phyloP scores from a whole-genome alignment of 2,329 filamentous ascomycete species.

The Zasmidium citrigriseum region DNA sequence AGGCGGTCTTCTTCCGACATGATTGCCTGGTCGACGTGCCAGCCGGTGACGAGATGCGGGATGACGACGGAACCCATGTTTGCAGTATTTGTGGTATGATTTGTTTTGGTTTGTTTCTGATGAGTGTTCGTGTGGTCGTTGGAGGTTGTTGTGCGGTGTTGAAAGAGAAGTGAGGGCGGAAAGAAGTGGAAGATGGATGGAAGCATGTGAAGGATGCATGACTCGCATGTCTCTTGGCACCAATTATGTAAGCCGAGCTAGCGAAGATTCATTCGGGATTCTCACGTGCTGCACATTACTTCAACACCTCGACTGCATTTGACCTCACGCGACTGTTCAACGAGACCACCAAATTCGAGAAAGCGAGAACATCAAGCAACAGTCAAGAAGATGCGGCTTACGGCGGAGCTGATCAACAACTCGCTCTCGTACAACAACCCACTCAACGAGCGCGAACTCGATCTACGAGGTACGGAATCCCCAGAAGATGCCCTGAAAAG shows the following conservation, averaged over 20 bases:
- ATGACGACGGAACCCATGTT: conserved; percentile 82
- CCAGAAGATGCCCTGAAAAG: conserved; percentile 67
- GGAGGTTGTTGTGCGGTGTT: background rate
- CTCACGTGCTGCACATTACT: conserved; percentile 6
- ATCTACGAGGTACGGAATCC: conserved; percentile 89
- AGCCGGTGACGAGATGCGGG: conserved; percentile 86
- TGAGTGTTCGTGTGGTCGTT: background rate
- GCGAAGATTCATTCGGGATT: background rate
- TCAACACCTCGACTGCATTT: background rate
- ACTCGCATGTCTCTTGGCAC: background rate
- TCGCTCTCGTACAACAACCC: conserved; percentile 98
- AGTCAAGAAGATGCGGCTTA: conserved; percentile 77
- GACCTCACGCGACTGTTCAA: conserved; percentile 1
- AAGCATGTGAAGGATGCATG: background rate
- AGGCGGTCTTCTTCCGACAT: conserved; percentile 87
- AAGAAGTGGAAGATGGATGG: background rate
- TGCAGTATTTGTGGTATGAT: background rate
- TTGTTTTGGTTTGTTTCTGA: background rate
- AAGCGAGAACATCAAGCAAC: too few relatives aligned
- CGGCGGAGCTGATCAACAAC: conserved; percentile 87
- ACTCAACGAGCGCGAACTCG: conserved; percentile 96
- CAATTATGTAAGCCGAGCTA: background rate
- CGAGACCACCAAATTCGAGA: too few relatives aligned
- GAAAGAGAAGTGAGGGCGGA: background rate
- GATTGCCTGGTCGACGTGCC: conserved; percentile 98